Base-by-base conservation (phyloP, 345 rosid genomes). In the Euphorbia pulcherrima region DNA sequence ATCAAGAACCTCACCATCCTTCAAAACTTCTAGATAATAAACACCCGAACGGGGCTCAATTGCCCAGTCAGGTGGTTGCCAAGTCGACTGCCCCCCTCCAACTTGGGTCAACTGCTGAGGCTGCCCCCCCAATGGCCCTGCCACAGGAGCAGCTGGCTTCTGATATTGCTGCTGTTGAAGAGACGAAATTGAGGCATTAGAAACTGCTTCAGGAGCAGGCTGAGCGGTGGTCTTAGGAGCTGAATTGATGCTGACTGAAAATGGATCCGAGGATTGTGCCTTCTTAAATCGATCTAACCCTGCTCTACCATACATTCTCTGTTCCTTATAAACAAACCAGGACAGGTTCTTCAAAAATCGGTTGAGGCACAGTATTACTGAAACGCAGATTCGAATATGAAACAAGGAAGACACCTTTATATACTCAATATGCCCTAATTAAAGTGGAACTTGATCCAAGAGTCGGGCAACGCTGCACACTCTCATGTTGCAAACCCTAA, bases 11-110 rank as follows among this genome's bases (percentile, higher is more conserved):
- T 91, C 90, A 4, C 96, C 89, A 41, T 91, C 97, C 81, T 94
- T 94, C 74, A 94, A 52, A 60, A 94, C 92, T 35, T 94, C 89
- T 6, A 94, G 96, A 76, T 86, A 83, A 76, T 88, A 86, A 64
- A 91, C 89, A n/a, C 97, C 90, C 0, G 85, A 66, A 1, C 96
- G 87, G 58, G 97, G 99, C 82, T 94, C 97, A 30, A 87, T 86
- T 0, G 92, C 90, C 98, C 98, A 92, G 71, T 92, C 96, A 40
- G 98, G 98, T 8, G 95, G 96, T 76, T 83, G 88, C 98, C 98
- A 92, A 37, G 79, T 78, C 9, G 98, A 92, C 64, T 89, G 96
- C 30, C 98, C 87, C 9, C 85, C 95, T 58, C 98, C 98, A 51
- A 88, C 67, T 69, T 87, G 88, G 10, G 87, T 86, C 68, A 63